A percentile compares a stretch with the other conserved stretches of the same genome.
phyloP scores from a whole-genome alignment of 192 early-diverging fungal species.

The Chytriomyces sp. region DNA sequence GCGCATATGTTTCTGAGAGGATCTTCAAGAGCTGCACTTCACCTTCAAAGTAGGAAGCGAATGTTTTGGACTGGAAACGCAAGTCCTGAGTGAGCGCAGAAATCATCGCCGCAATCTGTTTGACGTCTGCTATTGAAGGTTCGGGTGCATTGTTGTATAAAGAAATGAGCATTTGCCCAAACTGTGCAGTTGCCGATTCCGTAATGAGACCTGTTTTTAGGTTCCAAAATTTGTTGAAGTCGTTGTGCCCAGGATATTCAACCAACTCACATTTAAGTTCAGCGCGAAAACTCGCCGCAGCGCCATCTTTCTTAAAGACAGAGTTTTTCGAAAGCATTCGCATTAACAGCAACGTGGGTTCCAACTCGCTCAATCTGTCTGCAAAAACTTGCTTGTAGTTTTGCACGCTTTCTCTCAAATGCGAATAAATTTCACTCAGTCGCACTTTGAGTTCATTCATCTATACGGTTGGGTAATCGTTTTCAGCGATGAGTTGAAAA shows the following conservation, averaged over 20 bases:
- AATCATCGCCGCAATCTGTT: too few species aligned
- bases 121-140: too few species aligned
- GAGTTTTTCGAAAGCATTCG: background rate
- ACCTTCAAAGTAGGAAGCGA: background rate
- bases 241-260: background rate
- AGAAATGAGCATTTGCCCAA: background rate
- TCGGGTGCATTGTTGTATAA: background rate
- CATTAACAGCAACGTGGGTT: background rate
- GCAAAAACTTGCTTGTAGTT: background rate
- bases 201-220: background rate
- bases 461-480: too few species aligned
- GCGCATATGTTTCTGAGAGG: background rate
- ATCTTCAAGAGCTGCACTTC: background rate
- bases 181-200: background rate
- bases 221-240: background rate
- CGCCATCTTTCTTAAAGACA: background rate
- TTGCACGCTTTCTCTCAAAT: background rate
- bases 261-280: background rate
- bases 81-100: background rate
- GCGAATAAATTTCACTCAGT: background rate
- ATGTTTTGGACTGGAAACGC: background rate
- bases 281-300: background rate
- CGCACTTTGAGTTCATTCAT: too few species aligned
- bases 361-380: background rate
- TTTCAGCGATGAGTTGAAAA: too few species aligned